Evolutionary conservation across 495 filamentous ascomycete genomes (phyloP), one percentile per base, ranked within the genome.

Genomic region (Xylaria scruposa): DNA sequence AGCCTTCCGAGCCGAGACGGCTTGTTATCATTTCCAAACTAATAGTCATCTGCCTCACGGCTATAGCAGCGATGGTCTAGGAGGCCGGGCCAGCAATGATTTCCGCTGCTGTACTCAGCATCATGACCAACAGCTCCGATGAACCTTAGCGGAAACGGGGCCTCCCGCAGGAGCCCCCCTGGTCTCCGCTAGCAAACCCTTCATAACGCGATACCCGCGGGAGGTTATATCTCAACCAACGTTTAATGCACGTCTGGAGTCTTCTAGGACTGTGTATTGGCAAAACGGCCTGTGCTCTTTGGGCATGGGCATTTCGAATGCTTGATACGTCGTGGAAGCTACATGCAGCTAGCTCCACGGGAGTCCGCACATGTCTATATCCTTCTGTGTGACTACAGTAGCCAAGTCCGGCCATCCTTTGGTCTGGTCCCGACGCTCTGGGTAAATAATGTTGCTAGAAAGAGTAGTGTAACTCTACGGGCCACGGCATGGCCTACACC

Each of bases 381-480:
- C 40, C 40, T 47, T 46, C n/a, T 63, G 59, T 59, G 44, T 33
- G 36, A 33, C 59, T 47, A n/a, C 10, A 60, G 58, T n/a, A 31
- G 68, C 47, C 59, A 63, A 46, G 59, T 64, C 59, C 33, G n/a
- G 12, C 44, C n/a, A 42, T 58, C n/a, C 63, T 42, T 24, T 44
- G 60, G 59, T 17, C 59, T 56, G 46, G 68, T 70, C 47, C 68
- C 68, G 56, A 31, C 21, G 59, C 59, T 64, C 68, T 70, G 68
- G 68, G 61, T 64, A 51, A 54, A 56, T 54, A 60, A 56, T 19
- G 24, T 64, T 62, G 17, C 60, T 29, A 63, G 40, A n/a, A 15
- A 46, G 53, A 68, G 40, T 38, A 44, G 53, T 68, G 66, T 53
- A 46, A 68, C 53, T 68, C 33, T 62, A n/a, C 40, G 42, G 44